These are phyloP conservation scores for Caryopteris hybrid DNA, from an alignment of 305 asterid genomes.

Conservation along the genomic window DNA sequence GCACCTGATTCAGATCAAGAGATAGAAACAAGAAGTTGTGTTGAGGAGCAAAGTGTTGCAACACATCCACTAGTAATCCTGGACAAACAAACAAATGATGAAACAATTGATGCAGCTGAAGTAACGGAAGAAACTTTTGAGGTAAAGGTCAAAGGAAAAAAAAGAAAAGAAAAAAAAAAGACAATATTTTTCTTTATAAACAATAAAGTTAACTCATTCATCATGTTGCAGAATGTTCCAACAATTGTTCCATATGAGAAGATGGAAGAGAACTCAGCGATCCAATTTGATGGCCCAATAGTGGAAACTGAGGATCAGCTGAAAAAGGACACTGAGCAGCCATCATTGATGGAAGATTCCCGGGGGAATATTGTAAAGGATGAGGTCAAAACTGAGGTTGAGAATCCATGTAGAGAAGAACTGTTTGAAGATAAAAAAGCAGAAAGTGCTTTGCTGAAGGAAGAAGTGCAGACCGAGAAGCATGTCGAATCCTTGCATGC, in stretches of 20 bases:
- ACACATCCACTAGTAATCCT: conserved; percentile 14
- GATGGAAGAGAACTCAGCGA: conserved; percentile 14
- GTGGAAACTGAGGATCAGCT: conserved; percentile 18
- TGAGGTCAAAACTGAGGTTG: conserved; percentile 6
- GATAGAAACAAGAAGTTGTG: conserved; percentile 15
- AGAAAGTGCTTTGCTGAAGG: conserved; percentile 6
- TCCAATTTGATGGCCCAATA: conserved; percentile 25
- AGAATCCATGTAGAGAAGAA: conserved; percentile 11
- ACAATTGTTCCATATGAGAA: conserved; percentile 23
- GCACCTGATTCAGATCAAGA: conserved; percentile 14
- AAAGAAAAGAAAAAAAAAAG: too few relatives aligned
- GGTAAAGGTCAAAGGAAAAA: too few relatives aligned
- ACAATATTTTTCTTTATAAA: too few relatives aligned
- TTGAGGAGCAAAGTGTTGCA: conserved; percentile 17
- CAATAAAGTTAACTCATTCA: conserved; percentile 1
- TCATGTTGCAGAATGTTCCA: conserved; percentile 29
- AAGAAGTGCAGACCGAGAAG: conserved; percentile 15
- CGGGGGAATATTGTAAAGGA: conserved; percentile 5
- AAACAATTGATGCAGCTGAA: conserved; percentile 18
- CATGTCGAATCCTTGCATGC: conserved; percentile 10
- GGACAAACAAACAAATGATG: conserved; percentile 11
- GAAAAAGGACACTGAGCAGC: conserved; percentile 19
- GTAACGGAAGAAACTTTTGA: conserved; percentile 19
- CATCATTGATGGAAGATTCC: conserved; percentile 16
- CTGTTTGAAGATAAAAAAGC: conserved; percentile 12